Conservation (phyloP, 495 filamentous ascomycete genomes). For the Staphylotrichum longicolle region DNA sequence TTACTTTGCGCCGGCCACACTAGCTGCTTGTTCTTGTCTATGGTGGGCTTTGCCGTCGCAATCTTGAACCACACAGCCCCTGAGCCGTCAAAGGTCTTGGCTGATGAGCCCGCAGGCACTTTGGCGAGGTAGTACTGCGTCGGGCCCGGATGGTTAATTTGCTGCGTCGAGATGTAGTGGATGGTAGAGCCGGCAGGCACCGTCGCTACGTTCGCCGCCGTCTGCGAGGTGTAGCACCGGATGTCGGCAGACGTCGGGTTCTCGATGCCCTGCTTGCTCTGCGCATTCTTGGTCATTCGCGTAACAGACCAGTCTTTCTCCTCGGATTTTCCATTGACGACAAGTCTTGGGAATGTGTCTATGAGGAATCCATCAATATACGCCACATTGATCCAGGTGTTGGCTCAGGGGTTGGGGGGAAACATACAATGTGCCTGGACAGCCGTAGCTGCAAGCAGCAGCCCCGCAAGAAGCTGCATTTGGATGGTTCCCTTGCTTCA, state of each 20-base stretch:
- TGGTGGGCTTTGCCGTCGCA: slow-evolving; percentile 40
- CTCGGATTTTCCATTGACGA: slow-evolving; percentile 41
- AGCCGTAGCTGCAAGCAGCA: slow-evolving; percentile 32
- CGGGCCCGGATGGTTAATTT: slow-evolving; percentile 49
- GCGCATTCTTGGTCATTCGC: slow-evolving; percentile 42
- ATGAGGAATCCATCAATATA: neutral
- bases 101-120: slow-evolving; percentile 43
- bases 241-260: slow-evolving; percentile 45
- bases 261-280: slow-evolving; percentile 42
- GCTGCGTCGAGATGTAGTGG: slow-evolving; percentile 46
- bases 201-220: slow-evolving; percentile 37
- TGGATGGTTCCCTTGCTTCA: neutral
- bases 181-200: slow-evolving; percentile 46
- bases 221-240: slow-evolving; percentile 45
- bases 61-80: slow-evolving; percentile 55
- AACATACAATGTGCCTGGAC: slow-evolving; percentile 39
- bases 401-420: neutral
- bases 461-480: slow-evolving; percentile 27
- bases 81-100: slow-evolving; percentile 48
- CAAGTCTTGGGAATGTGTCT: slow-evolving; percentile 44
- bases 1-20: slow-evolving; percentile 43
- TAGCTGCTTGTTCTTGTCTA: slow-evolving; percentile 41
- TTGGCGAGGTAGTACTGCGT: slow-evolving; percentile 51
- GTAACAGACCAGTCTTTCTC: slow-evolving; percentile 44
- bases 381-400: neutral